Evolutionary conservation across 2,329 filamentous ascomycete genomes (phyloP).

Genomic region (Apiospora sp.): DNA sequence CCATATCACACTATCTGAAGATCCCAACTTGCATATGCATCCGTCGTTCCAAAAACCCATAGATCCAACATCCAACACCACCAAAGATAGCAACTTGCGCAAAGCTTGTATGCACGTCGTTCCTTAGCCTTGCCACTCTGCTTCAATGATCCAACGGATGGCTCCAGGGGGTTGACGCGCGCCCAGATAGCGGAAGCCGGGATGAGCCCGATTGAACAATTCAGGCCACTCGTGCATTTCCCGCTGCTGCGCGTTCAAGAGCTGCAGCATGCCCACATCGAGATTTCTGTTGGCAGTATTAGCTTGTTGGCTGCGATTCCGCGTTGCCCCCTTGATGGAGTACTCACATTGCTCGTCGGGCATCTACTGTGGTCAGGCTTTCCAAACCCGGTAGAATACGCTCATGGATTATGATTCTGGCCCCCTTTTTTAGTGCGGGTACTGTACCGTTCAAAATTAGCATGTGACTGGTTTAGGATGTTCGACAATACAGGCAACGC

Average conservation of each 20-base stretch:
- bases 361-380: neutral
- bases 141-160: constrained; percentile 36
- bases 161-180: constrained; percentile 31
- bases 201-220: constrained; percentile 32
- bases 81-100: too few species aligned
- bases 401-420: neutral
- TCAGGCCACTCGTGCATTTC: constrained; percentile 1
- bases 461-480: too few species aligned
- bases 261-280: neutral
- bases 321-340: too few species aligned
- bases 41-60: too few species aligned
- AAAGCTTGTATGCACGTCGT: too few species aligned
- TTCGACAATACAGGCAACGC: too few species aligned
- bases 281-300: too few species aligned
- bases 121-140: constrained; percentile 27
- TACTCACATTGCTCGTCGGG: neutral
- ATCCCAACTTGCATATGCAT: too few species aligned
- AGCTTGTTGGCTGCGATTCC: too few species aligned
- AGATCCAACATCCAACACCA: too few species aligned
- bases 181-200: constrained; percentile 33
- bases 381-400: neutral
- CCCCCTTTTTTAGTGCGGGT: neutral
- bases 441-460: neutral
- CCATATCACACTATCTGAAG: too few species aligned
- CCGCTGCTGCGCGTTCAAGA: neutral